Conservation (phyloP, 352 stramenopile species). For the Pythium rhizo-oryzae region DNA sequence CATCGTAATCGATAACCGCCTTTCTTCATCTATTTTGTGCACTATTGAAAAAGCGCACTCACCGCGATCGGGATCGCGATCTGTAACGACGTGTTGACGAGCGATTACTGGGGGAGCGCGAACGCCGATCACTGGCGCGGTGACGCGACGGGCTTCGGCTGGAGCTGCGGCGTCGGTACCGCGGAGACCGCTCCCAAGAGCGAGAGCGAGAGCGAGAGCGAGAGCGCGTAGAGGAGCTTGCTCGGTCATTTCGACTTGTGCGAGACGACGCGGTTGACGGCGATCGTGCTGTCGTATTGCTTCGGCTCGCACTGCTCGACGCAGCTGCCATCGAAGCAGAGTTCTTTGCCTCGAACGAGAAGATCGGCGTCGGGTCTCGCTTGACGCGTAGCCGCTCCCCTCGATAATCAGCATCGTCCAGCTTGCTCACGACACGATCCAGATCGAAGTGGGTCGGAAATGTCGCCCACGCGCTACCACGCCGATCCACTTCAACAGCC, state of each 20-base stretch:
- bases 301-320: slow-evolving; percentile 1
- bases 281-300: not conserved
- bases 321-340: not conserved
- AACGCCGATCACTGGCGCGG: slow-evolving; percentile 33
- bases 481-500: slow-evolving; percentile 65
- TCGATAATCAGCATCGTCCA: slow-evolving; percentile 50
- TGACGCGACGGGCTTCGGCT: slow-evolving; percentile 30
- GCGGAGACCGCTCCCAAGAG: slow-evolving; percentile 21
- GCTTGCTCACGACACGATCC: slow-evolving; percentile 49
- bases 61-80: slow-evolving; percentile 20
- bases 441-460: slow-evolving; percentile 71
- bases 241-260: slow-evolving; percentile 29
- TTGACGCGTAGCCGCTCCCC: slow-evolving; percentile 50
- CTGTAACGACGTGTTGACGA: slow-evolving; percentile 15
- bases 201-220: slow-evolving; percentile 34
- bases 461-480: slow-evolving; percentile 60
- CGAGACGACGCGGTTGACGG: slow-evolving; percentile 18
- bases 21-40: too few relatives aligned
- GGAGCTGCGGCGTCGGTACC: slow-evolving; percentile 29
- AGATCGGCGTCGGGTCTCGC: not conserved
- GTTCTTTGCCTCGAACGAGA: not conserved
- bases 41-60: not conserved
- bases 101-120: not conserved
- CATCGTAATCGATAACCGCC: not conserved
- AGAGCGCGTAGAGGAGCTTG: slow-evolving; percentile 14